A percentile compares a stretch with the other conserved stretches of the same genome.
Evolutionary conservation across 2,329 filamentous ascomycete species (phyloP).

Genomic region (Pestalotiopsis sp.): DNA sequence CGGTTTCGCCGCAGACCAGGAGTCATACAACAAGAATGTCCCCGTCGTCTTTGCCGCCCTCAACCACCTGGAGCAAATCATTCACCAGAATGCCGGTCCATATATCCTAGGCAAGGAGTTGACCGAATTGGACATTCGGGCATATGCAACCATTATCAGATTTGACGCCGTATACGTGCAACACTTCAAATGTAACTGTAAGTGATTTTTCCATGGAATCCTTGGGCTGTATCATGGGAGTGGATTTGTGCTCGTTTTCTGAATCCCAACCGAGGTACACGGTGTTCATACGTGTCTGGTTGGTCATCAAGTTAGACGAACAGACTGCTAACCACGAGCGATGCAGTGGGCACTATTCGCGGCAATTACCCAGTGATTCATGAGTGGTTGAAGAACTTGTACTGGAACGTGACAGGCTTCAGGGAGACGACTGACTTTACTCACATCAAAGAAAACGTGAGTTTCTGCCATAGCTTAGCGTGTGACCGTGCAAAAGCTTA

Average conservation of each 20-base stretch:
- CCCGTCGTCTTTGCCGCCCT: slow-evolving; percentile 59
- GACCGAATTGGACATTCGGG: slow-evolving; percentile 62
- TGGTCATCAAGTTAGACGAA: neutral
- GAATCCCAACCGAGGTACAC: neutral
- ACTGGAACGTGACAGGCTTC: slow-evolving; percentile 58
- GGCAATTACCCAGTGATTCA: slow-evolving; percentile 62
- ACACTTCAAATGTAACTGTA: slow-evolving; percentile 65
- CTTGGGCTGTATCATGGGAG: neutral
- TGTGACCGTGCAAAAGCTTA: neutral
- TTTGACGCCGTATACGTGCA: slow-evolving; percentile 66
- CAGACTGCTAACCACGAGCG: neutral
- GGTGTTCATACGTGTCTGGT: neutral
- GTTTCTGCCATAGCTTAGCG: slow-evolving; percentile 1
- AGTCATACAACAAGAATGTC: slow-evolving; percentile 56
- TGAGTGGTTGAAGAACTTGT: slow-evolving; percentile 62
- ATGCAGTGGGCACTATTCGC: slow-evolving; percentile 55
- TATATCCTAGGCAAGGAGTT: slow-evolving; percentile 57
- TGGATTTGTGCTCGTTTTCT: neutral
- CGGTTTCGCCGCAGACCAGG: slow-evolving; percentile 59
- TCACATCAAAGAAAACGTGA: slow-evolving; percentile 67
- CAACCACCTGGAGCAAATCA: slow-evolving; percentile 57
- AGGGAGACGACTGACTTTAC: slow-evolving; percentile 63
- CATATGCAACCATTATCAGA: slow-evolving; percentile 60
- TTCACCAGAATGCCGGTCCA: slow-evolving; percentile 41
- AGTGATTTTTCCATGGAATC: neutral